A percentile compares a stretch with the other conserved stretches of the same genome.
phyloP scores from a whole-genome alignment of 1,139 yeast species.

The Suhomyces coccinellae region DNA sequence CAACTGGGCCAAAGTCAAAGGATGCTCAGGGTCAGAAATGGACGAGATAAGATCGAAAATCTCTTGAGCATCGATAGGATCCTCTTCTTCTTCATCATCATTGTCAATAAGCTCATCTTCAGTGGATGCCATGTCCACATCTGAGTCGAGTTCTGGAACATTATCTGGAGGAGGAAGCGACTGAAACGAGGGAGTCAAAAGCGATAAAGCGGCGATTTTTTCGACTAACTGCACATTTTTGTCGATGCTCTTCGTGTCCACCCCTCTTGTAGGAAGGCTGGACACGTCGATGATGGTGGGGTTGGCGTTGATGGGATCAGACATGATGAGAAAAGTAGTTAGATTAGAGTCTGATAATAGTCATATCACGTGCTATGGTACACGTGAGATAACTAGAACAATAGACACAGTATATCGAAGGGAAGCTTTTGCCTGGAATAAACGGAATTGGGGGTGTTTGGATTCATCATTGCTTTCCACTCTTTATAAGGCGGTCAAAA shows the following conservation, averaged over 20 bases:
- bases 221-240: slow-evolving; percentile 22
- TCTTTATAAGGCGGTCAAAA: no score
- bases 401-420: no score
- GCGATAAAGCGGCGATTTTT: slow-evolving; percentile 27
- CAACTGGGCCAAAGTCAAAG: slow-evolving; percentile 88
- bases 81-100: slow-evolving; percentile 46
- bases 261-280: slow-evolving; percentile 68
- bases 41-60: slow-evolving; percentile 70
- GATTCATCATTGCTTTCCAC: no score
- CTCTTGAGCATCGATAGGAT: slow-evolving; percentile 69
- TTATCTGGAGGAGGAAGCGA: slow-evolving; percentile 3
- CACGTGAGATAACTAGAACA: no score
- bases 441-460: no score
- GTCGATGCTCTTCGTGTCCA: slow-evolving; percentile 16
- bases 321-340: slow-evolving; percentile 31
- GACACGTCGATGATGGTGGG: slow-evolving; percentile 81
- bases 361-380: not conserved
- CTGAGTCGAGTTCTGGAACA: slow-evolving; percentile 31
- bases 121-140: slow-evolving; percentile 23
- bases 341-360: not conserved
- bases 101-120: slow-evolving; percentile 8
- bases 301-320: slow-evolving; percentile 87
- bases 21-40: slow-evolving; percentile 98
- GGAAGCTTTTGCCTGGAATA: no score
- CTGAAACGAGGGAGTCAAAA: slow-evolving; percentile 12